Evolutionary conservation across 2,329 filamentous ascomycete genomes (phyloP), one percentile per base, ranked within the genome.

Genomic region (Penicillium brevicompactum): DNA sequence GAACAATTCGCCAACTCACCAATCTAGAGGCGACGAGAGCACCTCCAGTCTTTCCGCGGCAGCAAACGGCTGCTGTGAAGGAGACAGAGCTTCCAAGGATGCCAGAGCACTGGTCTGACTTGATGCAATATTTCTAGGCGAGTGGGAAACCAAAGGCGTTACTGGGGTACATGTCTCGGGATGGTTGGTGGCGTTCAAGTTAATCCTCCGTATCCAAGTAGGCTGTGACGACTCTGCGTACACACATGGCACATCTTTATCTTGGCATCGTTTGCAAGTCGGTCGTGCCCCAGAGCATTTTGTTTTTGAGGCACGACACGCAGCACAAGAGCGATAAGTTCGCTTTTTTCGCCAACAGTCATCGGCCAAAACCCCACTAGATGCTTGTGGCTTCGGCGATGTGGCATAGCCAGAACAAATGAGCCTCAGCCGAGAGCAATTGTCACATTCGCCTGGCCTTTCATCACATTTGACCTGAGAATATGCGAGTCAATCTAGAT

Each of bases 221-320:
- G 62, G 62, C 37, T 63, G 58, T 8, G 58, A 58, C 4, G 60
- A 59, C 22, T 64, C 60, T 5, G 58, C 59, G 27, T 60, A 64
- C 9, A 55, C 40, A 45, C 62, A 64, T n/a, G 8, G 21, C 4
- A 38, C 22, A 16, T 37, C 50, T 46, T 56, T 58, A 8, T 40
- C 45, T 24, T 56, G 49, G 51, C 62, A 64, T 30, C 60, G 52
- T 45, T 51, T 54, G 43, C 62, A 64, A 10, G 38, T 49, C 31
- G 62, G 62, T 38, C 56, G 60, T 13, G 61, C 60, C 13, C 62
- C 62, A 1, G 62, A 64, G 34, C 62, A 64, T 42, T 64, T 64
- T 2, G 62, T 64, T 32, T 64, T 64, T 1, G 60, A 63, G n/a
- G 43, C 41, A 10, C 62, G 60, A 41, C 62, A 64, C 27, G 48